Conservation (phyloP, 331 rosid genomes). For the Saraca asoca region DNA sequence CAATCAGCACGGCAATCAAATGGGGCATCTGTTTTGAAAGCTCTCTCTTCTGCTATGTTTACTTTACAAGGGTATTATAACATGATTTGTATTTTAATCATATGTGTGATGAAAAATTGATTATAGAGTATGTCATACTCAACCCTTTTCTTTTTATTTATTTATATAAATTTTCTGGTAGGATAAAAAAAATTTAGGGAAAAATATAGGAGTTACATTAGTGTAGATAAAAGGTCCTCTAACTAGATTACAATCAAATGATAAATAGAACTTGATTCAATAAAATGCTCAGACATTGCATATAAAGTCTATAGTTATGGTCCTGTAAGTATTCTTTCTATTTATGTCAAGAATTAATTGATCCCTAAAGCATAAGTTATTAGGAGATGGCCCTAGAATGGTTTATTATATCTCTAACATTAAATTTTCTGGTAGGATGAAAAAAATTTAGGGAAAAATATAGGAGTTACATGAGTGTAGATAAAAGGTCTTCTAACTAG, state of each 20-base stretch:
- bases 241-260: neutral
- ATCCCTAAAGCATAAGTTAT: no score
- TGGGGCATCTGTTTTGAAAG: constrained; percentile 63
- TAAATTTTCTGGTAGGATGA: neutral
- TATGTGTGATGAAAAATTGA: constrained; percentile 6
- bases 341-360: no score
- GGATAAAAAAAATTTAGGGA: neutral
- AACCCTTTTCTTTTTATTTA: constrained; percentile 13
- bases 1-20: constrained; percentile 47
- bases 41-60: constrained; percentile 74
- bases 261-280: neutral
- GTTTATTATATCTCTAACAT: no score
- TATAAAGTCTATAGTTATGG: neutral
- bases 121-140: neutral
- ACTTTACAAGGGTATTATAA: constrained; percentile 71
- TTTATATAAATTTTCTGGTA: neutral
- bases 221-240: neutral
- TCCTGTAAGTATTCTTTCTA: no score
- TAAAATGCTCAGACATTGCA: constrained; percentile 1
- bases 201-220: neutral
- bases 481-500: neutral
- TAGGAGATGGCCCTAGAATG: no score
- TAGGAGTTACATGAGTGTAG: neutral
- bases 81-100: constrained; percentile 21
- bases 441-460: neutral